phyloP scores from a whole-genome alignment of 192 early-diverging fungal genomes.

The Geranomyces michiganensis region DNA sequence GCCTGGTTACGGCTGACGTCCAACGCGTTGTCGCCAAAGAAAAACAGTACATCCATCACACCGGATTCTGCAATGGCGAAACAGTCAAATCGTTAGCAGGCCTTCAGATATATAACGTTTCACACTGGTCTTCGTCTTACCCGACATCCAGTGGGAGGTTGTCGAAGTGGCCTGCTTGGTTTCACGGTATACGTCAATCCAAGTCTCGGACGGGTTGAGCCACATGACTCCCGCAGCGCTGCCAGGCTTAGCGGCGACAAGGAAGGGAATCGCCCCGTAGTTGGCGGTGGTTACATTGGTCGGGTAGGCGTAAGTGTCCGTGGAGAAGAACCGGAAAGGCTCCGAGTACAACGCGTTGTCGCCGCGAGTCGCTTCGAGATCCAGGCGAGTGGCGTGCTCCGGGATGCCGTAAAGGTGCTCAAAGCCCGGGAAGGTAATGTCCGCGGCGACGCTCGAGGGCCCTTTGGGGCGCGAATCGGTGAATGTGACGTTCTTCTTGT shows the following conservation, averaged over 20 bases:
- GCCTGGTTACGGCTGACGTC: conserved; percentile 73
- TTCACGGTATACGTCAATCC: conserved; percentile 86
- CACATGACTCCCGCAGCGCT: conserved; percentile 79
- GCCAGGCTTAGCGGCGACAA: conserved; percentile 80
- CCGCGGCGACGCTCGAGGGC: conserved; percentile 87
- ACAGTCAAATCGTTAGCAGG: too few relatives aligned
- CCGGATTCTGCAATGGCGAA: too few relatives aligned
- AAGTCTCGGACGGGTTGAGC: conserved; percentile 93
- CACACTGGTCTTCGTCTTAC: too few relatives aligned
- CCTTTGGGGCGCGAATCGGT: conserved; percentile 47
- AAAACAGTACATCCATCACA: conserved; percentile 81
- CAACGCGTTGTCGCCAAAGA: conserved; percentile 67
- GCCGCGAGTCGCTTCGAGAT: conserved; percentile 81
- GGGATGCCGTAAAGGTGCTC: conserved; percentile 92
- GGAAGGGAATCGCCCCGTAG: conserved; percentile 91
- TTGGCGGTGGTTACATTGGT: conserved; percentile 88
- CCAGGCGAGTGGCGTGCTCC: conserved; percentile 81
- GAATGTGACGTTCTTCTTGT: conserved; percentile 6
- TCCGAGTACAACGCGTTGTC: background rate
- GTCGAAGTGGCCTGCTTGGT: conserved; percentile 46
- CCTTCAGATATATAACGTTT: too few relatives aligned
- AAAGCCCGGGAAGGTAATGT: conserved; percentile 84
- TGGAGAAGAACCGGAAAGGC: conserved; percentile 70
- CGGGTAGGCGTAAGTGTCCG: conserved; percentile 96
- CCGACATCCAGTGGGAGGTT: conserved; percentile 88